These are phyloP conservation scores for Quercus phellos DNA, from an alignment of 331 rosid species.

Conservation along the genomic window DNA sequence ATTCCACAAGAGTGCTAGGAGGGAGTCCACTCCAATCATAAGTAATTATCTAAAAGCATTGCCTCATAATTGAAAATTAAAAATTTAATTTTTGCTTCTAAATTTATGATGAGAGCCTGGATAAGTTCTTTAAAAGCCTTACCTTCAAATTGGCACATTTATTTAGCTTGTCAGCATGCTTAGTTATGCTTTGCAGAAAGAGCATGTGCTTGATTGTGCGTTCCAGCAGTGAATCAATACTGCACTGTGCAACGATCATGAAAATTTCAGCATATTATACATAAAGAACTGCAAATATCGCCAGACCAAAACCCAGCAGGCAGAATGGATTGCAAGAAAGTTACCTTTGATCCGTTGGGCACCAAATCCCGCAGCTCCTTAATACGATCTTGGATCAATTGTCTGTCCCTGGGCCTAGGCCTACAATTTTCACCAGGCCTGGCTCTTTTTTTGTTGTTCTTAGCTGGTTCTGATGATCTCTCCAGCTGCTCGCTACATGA, in stretches of 20 bases:
- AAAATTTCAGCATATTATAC: slow-evolving; percentile 24
- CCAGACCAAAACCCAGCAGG: slow-evolving; percentile 15
- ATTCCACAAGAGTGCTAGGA: neutral
- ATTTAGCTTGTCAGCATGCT: slow-evolving; percentile 86
- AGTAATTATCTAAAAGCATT: neutral
- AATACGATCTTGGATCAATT: slow-evolving; percentile 93
- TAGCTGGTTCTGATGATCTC: slow-evolving; percentile 63
- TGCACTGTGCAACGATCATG: slow-evolving; percentile 61
- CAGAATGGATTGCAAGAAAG: slow-evolving; percentile 6
- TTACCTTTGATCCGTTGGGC: slow-evolving; percentile 92
- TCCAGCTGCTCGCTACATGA: slow-evolving; percentile 67
- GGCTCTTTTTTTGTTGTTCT: slow-evolving; percentile 82
- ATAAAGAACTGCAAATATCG: slow-evolving; percentile 22
- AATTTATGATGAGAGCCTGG: neutral
- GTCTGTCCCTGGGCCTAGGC: slow-evolving; percentile 99
- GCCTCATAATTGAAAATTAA: neutral
- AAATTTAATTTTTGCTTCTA: slow-evolving; percentile 1
- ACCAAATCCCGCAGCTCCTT: slow-evolving; percentile 90
- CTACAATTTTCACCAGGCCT: slow-evolving; percentile 81
- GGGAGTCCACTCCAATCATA: neutral
- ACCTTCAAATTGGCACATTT: slow-evolving; percentile 58
- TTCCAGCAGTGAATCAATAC: slow-evolving; percentile 95
- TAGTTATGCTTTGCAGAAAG: slow-evolving; percentile 84
- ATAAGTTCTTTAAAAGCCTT: slow-evolving; percentile 5
- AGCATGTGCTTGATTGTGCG: slow-evolving; percentile 93